phyloP scores from a whole-genome alignment of 2,329 filamentous ascomycete genomes.

The Graphilbum sp. region DNA sequence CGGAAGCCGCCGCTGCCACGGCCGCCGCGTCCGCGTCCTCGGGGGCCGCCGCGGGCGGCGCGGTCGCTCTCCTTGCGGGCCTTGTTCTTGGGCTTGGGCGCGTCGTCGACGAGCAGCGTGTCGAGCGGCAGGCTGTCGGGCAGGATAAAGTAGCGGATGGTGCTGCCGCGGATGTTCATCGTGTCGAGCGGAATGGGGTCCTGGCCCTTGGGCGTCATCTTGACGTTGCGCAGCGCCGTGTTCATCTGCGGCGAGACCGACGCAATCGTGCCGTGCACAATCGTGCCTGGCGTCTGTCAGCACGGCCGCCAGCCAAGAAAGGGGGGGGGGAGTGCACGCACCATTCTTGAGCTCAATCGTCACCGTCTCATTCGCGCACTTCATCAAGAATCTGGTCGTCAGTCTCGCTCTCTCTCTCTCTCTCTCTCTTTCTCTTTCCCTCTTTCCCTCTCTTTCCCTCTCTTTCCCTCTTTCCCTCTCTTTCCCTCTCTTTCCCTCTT shows the following conservation, averaged over 20 bases:
- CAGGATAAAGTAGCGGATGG: conserved; percentile 91
- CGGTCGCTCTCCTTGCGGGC: conserved; percentile 75
- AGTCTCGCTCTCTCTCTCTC: too few species aligned
- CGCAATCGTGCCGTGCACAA: conserved; percentile 91
- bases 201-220: conserved; percentile 84
- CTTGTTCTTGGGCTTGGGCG: conserved; percentile 99
- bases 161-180: conserved; percentile 92
- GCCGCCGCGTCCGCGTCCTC: conserved; percentile 18
- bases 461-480: too few species aligned
- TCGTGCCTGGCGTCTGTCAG: conserved; percentile 50
- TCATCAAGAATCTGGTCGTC: conserved; percentile 94
- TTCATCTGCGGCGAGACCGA: conserved; percentile 98
- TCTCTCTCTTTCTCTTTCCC: too few species aligned
- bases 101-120: conserved; percentile 88
- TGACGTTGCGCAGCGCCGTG: conserved; percentile 84
- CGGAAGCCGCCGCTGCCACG: conserved; percentile 8
- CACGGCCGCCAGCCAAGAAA: too few species aligned
- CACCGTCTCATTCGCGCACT: conserved; percentile 96
- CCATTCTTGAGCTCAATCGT: conserved; percentile 98
- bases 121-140: conserved; percentile 91
- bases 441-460: too few species aligned
- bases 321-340: conserved; percentile 20
- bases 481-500: too few species aligned
- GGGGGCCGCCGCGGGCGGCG: conserved; percentile 20
- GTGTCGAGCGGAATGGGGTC: conserved; percentile 80